Evolutionary conservation across 768 basidiomycete genomes (phyloP).

Genomic region (Trametes sanguinea): DNA sequence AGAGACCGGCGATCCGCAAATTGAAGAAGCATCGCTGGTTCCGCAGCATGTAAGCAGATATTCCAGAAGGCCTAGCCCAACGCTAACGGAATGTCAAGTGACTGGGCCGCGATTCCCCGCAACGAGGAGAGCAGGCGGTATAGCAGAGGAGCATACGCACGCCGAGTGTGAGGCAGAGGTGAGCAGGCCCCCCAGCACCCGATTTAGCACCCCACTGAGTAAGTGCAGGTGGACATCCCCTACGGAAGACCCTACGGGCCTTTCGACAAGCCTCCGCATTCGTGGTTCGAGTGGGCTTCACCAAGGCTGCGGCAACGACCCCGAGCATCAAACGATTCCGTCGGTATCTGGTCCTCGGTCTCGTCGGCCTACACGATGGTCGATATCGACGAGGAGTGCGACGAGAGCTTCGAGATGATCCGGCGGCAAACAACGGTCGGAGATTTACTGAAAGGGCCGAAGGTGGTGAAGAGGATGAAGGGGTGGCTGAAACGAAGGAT

Average conservation of each 20-base stretch:
- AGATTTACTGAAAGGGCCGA: not conserved
- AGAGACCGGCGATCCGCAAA: constrained; percentile 16
- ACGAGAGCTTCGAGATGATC: not conserved
- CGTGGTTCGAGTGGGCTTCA: constrained; percentile 22
- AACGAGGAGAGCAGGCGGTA: not conserved
- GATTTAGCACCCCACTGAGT: too few relatives aligned
- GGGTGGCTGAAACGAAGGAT: constrained; percentile 19
- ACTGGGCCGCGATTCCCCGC: constrained; percentile 7
- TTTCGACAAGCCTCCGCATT: constrained; percentile 4
- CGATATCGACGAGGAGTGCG: constrained; percentile 7
- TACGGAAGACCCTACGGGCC: constrained; percentile 10
- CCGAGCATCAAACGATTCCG: not conserved
- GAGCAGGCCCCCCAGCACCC: not conserved
- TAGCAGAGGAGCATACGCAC: not conserved
- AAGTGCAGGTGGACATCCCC: not conserved
- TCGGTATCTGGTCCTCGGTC: not conserved
- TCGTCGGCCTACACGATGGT: constrained; percentile 9
- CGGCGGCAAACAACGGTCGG: not conserved
- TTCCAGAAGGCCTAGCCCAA: not conserved
- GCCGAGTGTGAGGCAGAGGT: not conserved
- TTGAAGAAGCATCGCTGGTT: constrained; percentile 23
- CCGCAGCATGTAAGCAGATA: constrained; percentile 9
- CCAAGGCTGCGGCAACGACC: not conserved
- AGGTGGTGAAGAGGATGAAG: constrained; percentile 15
- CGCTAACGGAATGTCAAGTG: not conserved